These are phyloP conservation scores for Russula sp. DNA, from an alignment of 768 basidiomycete genomes.

Conservation along the genomic window DNA sequence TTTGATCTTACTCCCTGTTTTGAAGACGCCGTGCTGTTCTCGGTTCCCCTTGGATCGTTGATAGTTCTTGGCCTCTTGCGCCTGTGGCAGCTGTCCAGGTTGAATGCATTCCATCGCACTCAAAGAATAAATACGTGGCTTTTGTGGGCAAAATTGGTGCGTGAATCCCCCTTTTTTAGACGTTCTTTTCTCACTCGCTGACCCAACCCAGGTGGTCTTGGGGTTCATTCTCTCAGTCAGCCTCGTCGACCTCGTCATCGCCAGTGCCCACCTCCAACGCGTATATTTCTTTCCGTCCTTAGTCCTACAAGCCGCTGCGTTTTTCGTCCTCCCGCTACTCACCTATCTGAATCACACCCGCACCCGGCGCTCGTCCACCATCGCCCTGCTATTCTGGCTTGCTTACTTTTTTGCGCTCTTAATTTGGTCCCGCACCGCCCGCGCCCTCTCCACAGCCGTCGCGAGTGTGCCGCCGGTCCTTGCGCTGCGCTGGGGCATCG, in stretches of 20 bases:
- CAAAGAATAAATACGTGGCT: conserved; percentile 40
- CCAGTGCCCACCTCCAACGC: conserved; percentile 30
- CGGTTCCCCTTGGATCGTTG: conserved; percentile 42
- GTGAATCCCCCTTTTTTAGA: conserved; percentile 25
- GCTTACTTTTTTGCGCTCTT: conserved; percentile 42
- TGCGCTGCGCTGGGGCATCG: conserved; percentile 37
- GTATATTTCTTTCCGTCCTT: conserved; percentile 45
- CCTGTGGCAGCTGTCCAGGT: conserved; percentile 28
- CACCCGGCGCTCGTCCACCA: conserved; percentile 59
- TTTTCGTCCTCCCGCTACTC: conserved; percentile 42
- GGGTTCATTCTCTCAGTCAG: conserved; percentile 42
- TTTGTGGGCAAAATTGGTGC: conserved; percentile 59
- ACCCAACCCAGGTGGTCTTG: conserved; percentile 39
- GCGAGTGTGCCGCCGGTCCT: conserved; percentile 34
- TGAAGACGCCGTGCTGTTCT: conserved; percentile 63
- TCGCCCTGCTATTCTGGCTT: conserved; percentile 81
- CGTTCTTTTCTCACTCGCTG: neutral
- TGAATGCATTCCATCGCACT: conserved; percentile 31
- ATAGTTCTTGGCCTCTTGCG: conserved; percentile 37
- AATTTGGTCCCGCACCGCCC: conserved; percentile 56
- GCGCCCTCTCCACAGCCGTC: conserved; percentile 22
- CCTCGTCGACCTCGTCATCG: conserved; percentile 34
- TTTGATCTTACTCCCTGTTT: conserved; percentile 81
- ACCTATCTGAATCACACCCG: conserved; percentile 66
- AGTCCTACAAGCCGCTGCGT: conserved; percentile 49